Base-by-base conservation (phyloP, 192 early-diverging fungal genomes). In the Diversispora epigaea region DNA sequence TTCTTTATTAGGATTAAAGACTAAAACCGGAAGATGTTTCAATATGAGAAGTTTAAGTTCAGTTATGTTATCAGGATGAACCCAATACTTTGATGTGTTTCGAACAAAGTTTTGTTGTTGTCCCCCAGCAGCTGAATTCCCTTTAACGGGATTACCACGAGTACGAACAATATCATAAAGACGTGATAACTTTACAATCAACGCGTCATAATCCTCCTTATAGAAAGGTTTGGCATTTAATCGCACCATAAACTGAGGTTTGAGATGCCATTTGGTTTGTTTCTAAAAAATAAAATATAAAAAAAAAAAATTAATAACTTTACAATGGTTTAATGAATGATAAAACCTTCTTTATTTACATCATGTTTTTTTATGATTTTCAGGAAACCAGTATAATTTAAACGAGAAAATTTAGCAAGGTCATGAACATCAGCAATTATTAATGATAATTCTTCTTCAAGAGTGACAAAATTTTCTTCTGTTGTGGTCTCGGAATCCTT, bases 351-450 rank as follows among this genome's bases (percentile, higher is more conserved):
- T 50, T 39, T 17, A 78, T 84, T 84, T 84, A 86, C 87, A 77
- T 99, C 98, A 84, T 99, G 98, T 83, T 99, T 99, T 79, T 99
- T 99, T 79, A 99, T 90, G 78, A 98, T 98, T 86, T 97, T 92
- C 69, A 92, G 81, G 75, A 94, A 94, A 32, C 90, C 93, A 50
- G 93, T 91, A 77, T 92, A 94, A 81, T 94, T 94, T 77, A 94
- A 85, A 11, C 93, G 82, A 19, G 89, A 90, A 67, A 90, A 94
- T 81, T 92, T 93, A 66, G 92, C 90, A 63, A 94, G 84, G 82
- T 94, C 91, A 78, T 93, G 92, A 12, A 92, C 90, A 79, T 93
- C 93, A 64, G 88, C 86, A 76, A 92, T 92, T 64, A 94, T 92
- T 60, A 89, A 84, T 45, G 88, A 86, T 50, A 94, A 83, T 68